Evolutionary conservation across 345 rosid genomes (phyloP), one percentile per base, ranked within the genome.

Genomic region (Melastoma malabathricum): DNA sequence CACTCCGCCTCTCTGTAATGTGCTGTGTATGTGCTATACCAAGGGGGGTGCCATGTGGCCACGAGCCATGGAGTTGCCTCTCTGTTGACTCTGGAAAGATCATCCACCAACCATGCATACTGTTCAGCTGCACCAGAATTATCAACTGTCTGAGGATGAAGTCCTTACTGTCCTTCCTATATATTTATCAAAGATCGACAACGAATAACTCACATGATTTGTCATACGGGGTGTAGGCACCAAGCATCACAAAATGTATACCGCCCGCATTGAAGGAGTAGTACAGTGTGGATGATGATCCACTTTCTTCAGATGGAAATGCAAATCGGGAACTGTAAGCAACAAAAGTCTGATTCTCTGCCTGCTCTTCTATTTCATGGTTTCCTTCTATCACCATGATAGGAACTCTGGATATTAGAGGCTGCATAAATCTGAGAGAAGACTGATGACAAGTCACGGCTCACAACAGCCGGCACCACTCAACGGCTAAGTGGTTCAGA

Each of bases 251-350:
- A 56, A 90, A 86, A 55, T 90, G 98, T 50, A 90, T 77, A 49
- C 98, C 98, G 0, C 98, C 98, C 9, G 98, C 85, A 64, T 86
- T 75, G 65, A 86, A 84, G 46, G 96, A 90, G 58, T 84, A 90
- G 59, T 84, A 90, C 43, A 84, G 72, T 10, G 81, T 62, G 15
- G 98, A 86, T 17, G 60, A 68, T 2, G 96, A 86, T 53, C 79
- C 83, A 48, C 89, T 76, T 59, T 84, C 93, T 60, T 72, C 57
- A 17, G 69, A 80, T 61, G 96, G 96, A 67, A 86, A 78, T 53
- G 87, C 85, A 59, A 86, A 90, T 58, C 98, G 80, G 13, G 92
- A 80, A 58, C 80, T 75, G 63, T 82, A 90, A 63, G 98, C 85
- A 46, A 55, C 78, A 61, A 84, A 90, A 14, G 75, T 64, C 59